phyloP scores from a whole-genome alignment of 2,329 filamentous ascomycete genomes.

The Pseudogymnoascus sp. region DNA sequence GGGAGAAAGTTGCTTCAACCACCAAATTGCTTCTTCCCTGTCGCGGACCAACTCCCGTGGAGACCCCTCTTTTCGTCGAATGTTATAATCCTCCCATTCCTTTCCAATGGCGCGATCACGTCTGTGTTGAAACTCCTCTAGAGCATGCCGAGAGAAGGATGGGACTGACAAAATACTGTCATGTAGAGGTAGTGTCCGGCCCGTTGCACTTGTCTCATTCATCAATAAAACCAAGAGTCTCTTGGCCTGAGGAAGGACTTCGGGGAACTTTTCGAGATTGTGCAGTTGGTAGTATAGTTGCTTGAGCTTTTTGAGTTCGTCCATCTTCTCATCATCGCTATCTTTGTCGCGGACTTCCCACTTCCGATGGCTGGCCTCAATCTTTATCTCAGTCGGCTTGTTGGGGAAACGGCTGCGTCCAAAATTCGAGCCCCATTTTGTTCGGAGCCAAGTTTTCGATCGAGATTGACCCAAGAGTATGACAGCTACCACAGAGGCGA shows the following conservation, averaged over 20 bases:
- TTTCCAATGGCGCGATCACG: slow-evolving; percentile 29
- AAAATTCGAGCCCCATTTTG: background rate
- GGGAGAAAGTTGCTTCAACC: slow-evolving; percentile 35
- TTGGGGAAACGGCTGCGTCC: background rate
- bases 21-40: slow-evolving; percentile 31
- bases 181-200: slow-evolving; percentile 17
- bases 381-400: background rate
- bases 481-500: background rate
- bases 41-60: slow-evolving; percentile 32
- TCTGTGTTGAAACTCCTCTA: slow-evolving; percentile 29
- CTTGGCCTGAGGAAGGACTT: slow-evolving; percentile 30
- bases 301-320: slow-evolving; percentile 24
- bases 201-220: slow-evolving; percentile 27
- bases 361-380: slow-evolving; percentile 12
- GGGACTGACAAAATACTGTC: slow-evolving; percentile 29
- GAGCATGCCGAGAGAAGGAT: slow-evolving; percentile 25
- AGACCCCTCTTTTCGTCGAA: slow-evolving; percentile 27
- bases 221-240: slow-evolving; percentile 31
- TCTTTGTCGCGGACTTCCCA: slow-evolving; percentile 8
- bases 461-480: slow-evolving; percentile 10
- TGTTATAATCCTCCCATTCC: slow-evolving; percentile 25
- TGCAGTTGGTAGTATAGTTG: slow-evolving; percentile 36
- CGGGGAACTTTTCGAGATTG: slow-evolving; percentile 33
- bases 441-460: slow-evolving; percentile 11
- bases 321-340: slow-evolving; percentile 8